phyloP scores from a whole-genome alignment of 1,284 basidiomycete genomes.

The Rhodotorula sp. region DNA sequence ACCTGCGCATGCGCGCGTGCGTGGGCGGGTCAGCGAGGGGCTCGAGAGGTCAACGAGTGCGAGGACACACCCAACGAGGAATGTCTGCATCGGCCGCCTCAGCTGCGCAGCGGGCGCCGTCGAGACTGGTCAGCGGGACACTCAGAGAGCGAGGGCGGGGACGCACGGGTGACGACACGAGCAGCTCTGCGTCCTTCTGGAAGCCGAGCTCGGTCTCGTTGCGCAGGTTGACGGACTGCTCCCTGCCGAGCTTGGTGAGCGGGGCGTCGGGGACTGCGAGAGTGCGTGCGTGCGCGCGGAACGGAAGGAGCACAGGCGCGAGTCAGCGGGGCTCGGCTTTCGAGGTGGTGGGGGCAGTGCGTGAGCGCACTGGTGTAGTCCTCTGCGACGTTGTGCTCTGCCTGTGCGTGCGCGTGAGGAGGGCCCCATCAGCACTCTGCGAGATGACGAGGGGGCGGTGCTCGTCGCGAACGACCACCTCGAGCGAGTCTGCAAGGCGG shows the following conservation, averaged over 20 bases:
- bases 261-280: slow-evolving; percentile 50
- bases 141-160: background rate
- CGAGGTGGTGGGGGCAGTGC: background rate
- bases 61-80: slow-evolving; percentile 47
- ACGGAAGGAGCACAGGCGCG: too few relatives aligned
- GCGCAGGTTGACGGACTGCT: slow-evolving; percentile 49
- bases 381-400: slow-evolving; percentile 46
- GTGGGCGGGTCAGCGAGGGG: too few relatives aligned
- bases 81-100: slow-evolving; percentile 52
- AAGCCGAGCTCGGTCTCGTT: slow-evolving; percentile 47
- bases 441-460: background rate
- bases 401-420: background rate
- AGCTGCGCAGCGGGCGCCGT: slow-evolving; percentile 41
- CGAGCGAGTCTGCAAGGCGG: too few relatives aligned
- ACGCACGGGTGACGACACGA: slow-evolving; percentile 51
- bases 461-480: too few relatives aligned
- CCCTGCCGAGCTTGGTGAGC: slow-evolving; percentile 50
- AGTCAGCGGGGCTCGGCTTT: background rate
- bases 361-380: slow-evolving; percentile 52
- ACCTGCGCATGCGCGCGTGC: background rate
- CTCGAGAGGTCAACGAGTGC: background rate
- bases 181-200: slow-evolving; percentile 49
- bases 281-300: too few relatives aligned
- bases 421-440: background rate
- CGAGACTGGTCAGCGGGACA: too few relatives aligned